Conservation (phyloP, 2,329 filamentous ascomycete genomes). For the Penicillium thymicola region DNA sequence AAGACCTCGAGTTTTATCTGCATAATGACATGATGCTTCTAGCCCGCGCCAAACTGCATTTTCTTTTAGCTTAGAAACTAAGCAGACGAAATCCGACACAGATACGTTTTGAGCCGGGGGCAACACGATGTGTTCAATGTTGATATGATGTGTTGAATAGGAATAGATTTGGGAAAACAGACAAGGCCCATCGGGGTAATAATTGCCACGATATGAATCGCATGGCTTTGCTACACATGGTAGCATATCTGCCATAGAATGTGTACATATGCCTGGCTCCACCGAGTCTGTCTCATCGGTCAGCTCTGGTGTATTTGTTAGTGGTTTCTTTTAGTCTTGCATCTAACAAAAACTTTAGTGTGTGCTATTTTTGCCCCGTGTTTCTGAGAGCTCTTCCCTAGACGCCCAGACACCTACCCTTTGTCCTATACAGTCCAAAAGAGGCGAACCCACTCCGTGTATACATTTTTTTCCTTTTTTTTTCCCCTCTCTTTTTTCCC, state of each 20-base stretch:
- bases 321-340: slow-evolving; percentile 5
- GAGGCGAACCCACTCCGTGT: slow-evolving; percentile 10
- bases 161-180: neutral
- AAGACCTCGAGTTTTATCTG: slow-evolving; percentile 7
- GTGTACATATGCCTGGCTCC: slow-evolving; percentile 4
- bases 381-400: slow-evolving; percentile 1
- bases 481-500: neutral
- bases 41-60: slow-evolving; percentile 4
- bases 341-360: slow-evolving; percentile 5
- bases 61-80: neutral
- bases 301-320: slow-evolving; percentile 8
- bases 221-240: slow-evolving; percentile 18
- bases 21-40: slow-evolving; percentile 4
- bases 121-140: neutral
- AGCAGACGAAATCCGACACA: neutral
- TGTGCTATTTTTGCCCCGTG: slow-evolving; percentile 19
- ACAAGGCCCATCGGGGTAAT: neutral
- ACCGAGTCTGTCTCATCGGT: slow-evolving; percentile 16
- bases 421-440: slow-evolving; percentile 11
- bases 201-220: slow-evolving; percentile 13
- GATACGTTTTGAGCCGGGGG: neutral
- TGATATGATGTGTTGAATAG: neutral
- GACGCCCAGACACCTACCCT: neutral
- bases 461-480: neutral
- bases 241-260: neutral